These are phyloP conservation scores for Neonectria faginata DNA, from an alignment of 2,329 filamentous ascomycete genomes.

Conservation along the genomic window DNA sequence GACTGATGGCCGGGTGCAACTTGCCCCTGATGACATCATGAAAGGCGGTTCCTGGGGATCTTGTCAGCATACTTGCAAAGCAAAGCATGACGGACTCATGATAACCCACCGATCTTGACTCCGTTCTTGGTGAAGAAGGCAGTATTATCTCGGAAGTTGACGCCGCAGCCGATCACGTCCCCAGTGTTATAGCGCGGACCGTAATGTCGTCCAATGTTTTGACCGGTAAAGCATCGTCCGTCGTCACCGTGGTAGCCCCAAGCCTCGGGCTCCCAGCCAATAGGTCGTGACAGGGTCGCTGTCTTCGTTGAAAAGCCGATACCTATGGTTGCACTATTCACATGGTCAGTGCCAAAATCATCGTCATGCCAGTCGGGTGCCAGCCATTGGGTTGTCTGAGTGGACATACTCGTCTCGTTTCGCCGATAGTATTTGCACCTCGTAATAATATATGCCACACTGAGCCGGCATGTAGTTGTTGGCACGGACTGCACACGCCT, in stretches of 20 bases:
- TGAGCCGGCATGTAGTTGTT: slow-evolving; percentile 89
- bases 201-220: slow-evolving; percentile 68
- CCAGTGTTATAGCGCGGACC: slow-evolving; percentile 66
- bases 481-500: slow-evolving; percentile 84
- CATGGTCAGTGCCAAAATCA: slow-evolving; percentile 19
- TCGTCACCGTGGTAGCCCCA: slow-evolving; percentile 79
- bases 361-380: neutral
- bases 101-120: slow-evolving; percentile 61
- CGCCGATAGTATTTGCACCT: slow-evolving; percentile 68
- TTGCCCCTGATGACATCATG: slow-evolving; percentile 71
- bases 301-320: slow-evolving; percentile 71
- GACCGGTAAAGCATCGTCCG: slow-evolving; percentile 69
- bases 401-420: slow-evolving; percentile 67
- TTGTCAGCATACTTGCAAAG: slow-evolving; percentile 39
- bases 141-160: slow-evolving; percentile 73
- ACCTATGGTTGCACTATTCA: slow-evolving; percentile 67
- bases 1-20: slow-evolving; percentile 75
- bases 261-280: slow-evolving; percentile 76
- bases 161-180: slow-evolving; percentile 73
- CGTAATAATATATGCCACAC: slow-evolving; percentile 95
- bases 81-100: neutral
- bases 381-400: slow-evolving; percentile 1
- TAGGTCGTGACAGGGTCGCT: slow-evolving; percentile 65
- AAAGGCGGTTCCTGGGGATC: slow-evolving; percentile 73
- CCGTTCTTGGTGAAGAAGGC: slow-evolving; percentile 80